phyloP scores from a whole-genome alignment of 1,139 yeast genomes.

The Debaryomyces sp. region DNA sequence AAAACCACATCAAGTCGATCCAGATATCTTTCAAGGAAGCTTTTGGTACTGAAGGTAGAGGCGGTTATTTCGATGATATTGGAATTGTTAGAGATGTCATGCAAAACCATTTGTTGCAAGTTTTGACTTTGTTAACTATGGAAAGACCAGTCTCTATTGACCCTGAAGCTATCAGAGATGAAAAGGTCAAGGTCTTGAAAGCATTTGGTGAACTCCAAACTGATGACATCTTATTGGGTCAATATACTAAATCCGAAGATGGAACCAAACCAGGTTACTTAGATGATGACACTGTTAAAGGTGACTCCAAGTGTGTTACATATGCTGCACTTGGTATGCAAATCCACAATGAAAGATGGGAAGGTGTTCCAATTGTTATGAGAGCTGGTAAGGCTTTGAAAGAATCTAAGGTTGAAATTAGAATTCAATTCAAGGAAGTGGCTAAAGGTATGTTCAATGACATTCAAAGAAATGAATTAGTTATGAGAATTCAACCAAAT shows the following conservation, averaged over 20 bases:
- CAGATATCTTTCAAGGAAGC: constrained; percentile 95
- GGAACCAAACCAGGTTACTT: constrained; percentile 88
- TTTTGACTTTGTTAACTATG: constrained; percentile 89
- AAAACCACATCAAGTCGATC: constrained; percentile 71
- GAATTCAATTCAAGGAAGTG: constrained; percentile 89
- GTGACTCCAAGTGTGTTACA: constrained; percentile 84
- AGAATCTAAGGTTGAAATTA: constrained; percentile 90
- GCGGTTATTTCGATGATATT: constrained; percentile 93
- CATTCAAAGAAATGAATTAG: constrained; percentile 90
- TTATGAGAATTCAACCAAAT: constrained; percentile 89
- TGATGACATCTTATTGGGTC: constrained; percentile 79
- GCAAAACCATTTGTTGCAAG: constrained; percentile 96
- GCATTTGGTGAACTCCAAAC: constrained; percentile 71
- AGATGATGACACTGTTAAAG: constrained; percentile 90
- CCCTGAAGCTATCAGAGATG: constrained; percentile 94
- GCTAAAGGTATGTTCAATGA: constrained; percentile 79
- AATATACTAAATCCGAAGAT: constrained; percentile 80
- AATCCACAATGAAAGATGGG: constrained; percentile 95
- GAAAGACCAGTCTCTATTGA: constrained; percentile 90
- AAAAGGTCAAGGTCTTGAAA: constrained; percentile 89
- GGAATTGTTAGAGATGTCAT: constrained; percentile 98
- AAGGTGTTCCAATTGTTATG: constrained; percentile 93
- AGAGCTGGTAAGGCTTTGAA: constrained; percentile 97
- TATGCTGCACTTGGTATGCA: constrained; percentile 82
- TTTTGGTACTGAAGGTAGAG: constrained; percentile 98